Percentiles rank a stretch among this genome's conserved stretches.
Conservation (phyloP, 768 basidiomycete species). For the Coprinellus micaceus region DNA sequence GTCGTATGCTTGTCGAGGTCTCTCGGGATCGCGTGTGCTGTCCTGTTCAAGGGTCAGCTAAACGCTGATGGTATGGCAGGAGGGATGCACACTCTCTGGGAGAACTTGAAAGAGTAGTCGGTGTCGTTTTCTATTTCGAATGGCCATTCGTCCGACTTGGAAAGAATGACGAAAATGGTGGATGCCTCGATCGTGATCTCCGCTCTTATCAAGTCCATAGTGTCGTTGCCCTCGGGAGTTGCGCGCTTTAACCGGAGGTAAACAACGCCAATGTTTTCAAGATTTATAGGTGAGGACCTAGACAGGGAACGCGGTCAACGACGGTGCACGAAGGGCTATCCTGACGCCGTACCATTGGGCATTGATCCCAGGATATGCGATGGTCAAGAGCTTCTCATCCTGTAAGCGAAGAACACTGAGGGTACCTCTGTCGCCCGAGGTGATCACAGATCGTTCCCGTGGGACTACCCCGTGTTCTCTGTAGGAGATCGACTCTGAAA, state of each 20-base stretch:
- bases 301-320: conserved; percentile 2
- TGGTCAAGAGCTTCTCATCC: conserved; percentile 71
- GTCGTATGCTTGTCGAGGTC: conserved; percentile 49
- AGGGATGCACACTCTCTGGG: conserved; percentile 67
- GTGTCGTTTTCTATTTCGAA: conserved; percentile 89
- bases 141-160: conserved; percentile 77
- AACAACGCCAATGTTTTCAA: conserved; percentile 85
- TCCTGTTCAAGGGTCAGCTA: conserved; percentile 34
- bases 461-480: conserved; percentile 80
- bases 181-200: conserved; percentile 84
- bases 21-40: conserved; percentile 38
- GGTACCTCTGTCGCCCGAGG: conserved; percentile 65
- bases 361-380: conserved; percentile 84
- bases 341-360: conserved; percentile 65
- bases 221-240: conserved; percentile 24
- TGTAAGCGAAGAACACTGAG: conserved; percentile 64
- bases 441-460: conserved; percentile 55
- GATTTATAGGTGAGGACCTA: conserved; percentile 91
- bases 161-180: conserved; percentile 82
- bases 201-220: conserved; percentile 54
- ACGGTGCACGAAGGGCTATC: not conserved
- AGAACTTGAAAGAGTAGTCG: conserved; percentile 61
- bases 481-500: conserved; percentile 65
- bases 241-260: conserved; percentile 61
- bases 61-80: too few species aligned